Base-by-base conservation (phyloP, 768 basidiomycete genomes). In the Austroboletus festivus region DNA sequence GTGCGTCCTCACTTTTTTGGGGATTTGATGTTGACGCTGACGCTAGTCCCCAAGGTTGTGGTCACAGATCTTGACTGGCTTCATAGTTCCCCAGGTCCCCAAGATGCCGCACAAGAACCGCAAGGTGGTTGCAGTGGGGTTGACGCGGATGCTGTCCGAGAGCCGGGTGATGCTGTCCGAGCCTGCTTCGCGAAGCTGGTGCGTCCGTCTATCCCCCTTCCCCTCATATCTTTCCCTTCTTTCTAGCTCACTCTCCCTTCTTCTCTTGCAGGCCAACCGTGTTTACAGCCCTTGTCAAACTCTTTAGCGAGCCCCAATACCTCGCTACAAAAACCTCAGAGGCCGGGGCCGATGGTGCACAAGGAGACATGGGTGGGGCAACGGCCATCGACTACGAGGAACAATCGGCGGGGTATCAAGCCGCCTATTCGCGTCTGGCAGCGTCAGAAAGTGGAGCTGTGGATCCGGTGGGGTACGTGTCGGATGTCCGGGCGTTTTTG, bases 311-410 rank as follows among this genome's bases (percentile, higher is more conserved):
- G 44, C 86, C 88, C 0, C 85, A 90, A 55, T 79, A 86, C 52
- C 77, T 91, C 61, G 55, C 68, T 1, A 65, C 61, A 31, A 55
- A 56, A n/a, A n/a, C n/a, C n/a, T n/a, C n/a, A 37, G 55, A 56
- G 3, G 31, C 18, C 10, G 55, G 43, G 21, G n/a, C 42, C 0
- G 38, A 18, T 2, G 44, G 38, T 7, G 38, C 54, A n/a, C n/a
- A n/a, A n/a, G n/a, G n/a, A n/a, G 28, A 28, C 28, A 28, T n/a
- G n/a, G n/a, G n/a, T 8, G 55, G 80, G 0, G 61, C 90, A 30
- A 89, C 88, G 1, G 81, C 80, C 44, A 82, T 96, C 39, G 95
- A 97, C 63, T 84, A 83, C 52, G 95, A 97, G 61, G 94, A 97
- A 62, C 87, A 89, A 62, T 78, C 79, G 2, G 86, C 86, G 6